Evolutionary conservation across 768 basidiomycete genomes (phyloP).

Genomic region (Cubamyces lactineus): DNA sequence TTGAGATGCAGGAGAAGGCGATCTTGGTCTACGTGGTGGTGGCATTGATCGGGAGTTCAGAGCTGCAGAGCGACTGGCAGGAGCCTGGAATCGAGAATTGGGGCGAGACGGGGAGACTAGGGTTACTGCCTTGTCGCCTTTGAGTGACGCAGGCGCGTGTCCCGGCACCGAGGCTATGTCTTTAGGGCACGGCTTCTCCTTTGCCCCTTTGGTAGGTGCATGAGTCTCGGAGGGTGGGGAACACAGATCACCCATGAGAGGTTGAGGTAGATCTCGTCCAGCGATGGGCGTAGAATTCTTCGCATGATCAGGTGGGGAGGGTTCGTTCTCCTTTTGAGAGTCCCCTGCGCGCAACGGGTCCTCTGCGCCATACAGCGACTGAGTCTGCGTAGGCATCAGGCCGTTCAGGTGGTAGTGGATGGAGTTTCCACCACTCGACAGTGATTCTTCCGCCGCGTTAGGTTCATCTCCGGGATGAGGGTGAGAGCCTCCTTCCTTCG

Average conservation of each 20-base stretch:
- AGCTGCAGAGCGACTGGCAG: constrained; percentile 23
- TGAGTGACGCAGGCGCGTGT: background rate
- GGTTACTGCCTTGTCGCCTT: constrained; percentile 35
- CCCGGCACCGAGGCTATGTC: background rate
- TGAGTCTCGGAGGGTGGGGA: background rate
- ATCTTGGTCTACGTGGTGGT: constrained; percentile 34
- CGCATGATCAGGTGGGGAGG: constrained; percentile 22
- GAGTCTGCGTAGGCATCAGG: constrained; percentile 56
- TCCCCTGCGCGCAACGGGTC: constrained; percentile 39
- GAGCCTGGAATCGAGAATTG: constrained; percentile 5
- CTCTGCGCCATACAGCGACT: constrained; percentile 44
- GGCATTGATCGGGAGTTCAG: constrained; percentile 31
- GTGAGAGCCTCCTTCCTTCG: background rate
- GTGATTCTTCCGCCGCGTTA: background rate
- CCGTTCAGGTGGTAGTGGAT: constrained; percentile 60
- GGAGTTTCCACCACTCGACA: constrained; percentile 30
- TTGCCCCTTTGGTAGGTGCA: background rate
- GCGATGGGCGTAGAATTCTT: constrained; percentile 18
- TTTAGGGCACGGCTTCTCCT: constrained; percentile 2
- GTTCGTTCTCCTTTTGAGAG: constrained; percentile 59
- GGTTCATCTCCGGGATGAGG: background rate
- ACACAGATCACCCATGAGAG: background rate
- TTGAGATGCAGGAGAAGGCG: constrained; percentile 49
- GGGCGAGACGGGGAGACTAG: constrained; percentile 35
- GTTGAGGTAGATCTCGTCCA: background rate